Conservation (phyloP, 192 early-diverging fungal species). For the Spizellomyces punctatus region DNA sequence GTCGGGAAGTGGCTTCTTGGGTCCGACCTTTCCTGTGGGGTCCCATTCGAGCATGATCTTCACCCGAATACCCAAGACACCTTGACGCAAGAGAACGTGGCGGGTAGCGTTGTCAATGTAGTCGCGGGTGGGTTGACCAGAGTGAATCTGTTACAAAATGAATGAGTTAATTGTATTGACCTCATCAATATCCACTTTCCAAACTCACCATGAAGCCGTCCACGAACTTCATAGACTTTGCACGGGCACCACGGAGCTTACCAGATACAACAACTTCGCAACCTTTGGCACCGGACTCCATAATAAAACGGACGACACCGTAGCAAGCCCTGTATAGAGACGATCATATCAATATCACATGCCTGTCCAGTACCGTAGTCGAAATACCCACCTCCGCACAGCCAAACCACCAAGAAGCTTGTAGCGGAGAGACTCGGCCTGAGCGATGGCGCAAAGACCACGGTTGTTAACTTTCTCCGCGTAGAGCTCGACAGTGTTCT, state of each 20-base stretch:
- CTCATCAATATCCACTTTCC: not conserved
- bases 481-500: conserved; percentile 97
- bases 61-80: conserved; percentile 99
- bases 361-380: conserved; percentile 1
- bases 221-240: conserved; percentile 99
- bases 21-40: conserved; percentile 89
- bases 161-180: not conserved
- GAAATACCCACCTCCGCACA: conserved; percentile 73
- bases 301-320: conserved; percentile 98
- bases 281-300: conserved; percentile 99
- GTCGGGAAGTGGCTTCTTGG: conserved; percentile 96
- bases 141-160: conserved; percentile 72
- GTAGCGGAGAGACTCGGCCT: conserved; percentile 98
- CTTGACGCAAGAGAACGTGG: conserved; percentile 97
- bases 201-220: conserved; percentile 90
- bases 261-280: conserved; percentile 99
- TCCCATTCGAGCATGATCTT: conserved; percentile 99
- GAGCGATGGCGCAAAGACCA: conserved; percentile 97
- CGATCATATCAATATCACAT: not conserved
- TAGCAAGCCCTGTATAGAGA: conserved; percentile 79
- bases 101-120: conserved; percentile 95
- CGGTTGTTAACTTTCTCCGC: conserved; percentile 97
- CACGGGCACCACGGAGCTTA: conserved; percentile 99
- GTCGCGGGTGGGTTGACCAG: conserved; percentile 95
- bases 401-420: conserved; percentile 97